Base-by-base conservation (phyloP, 2,329 filamentous ascomycete species). In the Ophiostoma quercus region DNA sequence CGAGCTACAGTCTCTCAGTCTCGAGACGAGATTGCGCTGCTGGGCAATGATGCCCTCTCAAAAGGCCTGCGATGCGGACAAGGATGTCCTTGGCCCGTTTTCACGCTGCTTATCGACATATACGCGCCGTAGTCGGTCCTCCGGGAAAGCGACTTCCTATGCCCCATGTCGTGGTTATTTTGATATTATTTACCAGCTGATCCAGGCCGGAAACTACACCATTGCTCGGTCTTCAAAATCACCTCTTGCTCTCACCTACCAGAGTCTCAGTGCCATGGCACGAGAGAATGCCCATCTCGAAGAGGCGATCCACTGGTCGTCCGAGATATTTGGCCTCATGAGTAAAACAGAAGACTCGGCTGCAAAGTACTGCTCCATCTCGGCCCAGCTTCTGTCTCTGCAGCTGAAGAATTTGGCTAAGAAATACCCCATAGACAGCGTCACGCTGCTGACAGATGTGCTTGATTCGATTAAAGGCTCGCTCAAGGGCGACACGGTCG, bases 21-120 rank as follows among this genome's bases (percentile, higher is more conserved):
- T 94, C 54, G 82, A 83, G 32, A 80, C 84, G 8, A 84, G 89
- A 39, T 78, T 88, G n/a, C 79, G 81, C 60, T 91, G 87, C 84
- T 92, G 90, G 90, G 81, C 78, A 60, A 75, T 92, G 70, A 84
- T 84, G 7, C 82, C 51, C 12, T n/a, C 63, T 6, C 67, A 1
- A 88, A 91, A 74, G 77, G 84, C 71, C 1, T 85, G 84, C 0
- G 84, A 90, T 70, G 76, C 84, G 4, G 84, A 88, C 47, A 88
- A 87, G 70, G 90, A 92, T 16, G 77, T 93, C 7, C 75, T 89
- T n/a, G 81, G 85, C 1, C 89, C 90, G 0, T 84, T 92, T 67
- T 82, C 84, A 0, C 86, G 85, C 68, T 92, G 87, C 73, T 74
- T 91, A 22, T 80, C 82, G 11, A 84, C 90, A 0, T 90, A 88